Evolutionary conservation across 441 rosid species (phyloP).

Genomic region (Bruguiera hainesii): DNA sequence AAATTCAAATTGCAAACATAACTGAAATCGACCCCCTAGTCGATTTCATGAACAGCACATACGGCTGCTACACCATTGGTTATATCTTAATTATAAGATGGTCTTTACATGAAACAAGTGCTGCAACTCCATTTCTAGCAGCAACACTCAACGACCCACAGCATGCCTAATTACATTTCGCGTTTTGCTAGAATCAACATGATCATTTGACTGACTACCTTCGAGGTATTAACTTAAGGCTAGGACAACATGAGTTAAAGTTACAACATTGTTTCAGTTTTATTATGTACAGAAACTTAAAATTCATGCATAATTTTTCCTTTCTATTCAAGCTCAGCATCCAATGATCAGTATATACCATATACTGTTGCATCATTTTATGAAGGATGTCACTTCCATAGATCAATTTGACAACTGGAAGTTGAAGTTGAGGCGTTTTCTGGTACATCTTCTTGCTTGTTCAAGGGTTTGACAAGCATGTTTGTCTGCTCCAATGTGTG

Average conservation of each 20-base stretch:
- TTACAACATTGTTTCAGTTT: slow-evolving; percentile 21
- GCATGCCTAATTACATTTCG: slow-evolving; percentile 11
- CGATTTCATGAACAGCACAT: slow-evolving; percentile 24
- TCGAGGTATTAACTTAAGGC: slow-evolving; percentile 22
- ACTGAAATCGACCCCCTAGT: slow-evolving; percentile 16
- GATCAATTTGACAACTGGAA: slow-evolving; percentile 37
- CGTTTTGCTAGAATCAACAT: neutral
- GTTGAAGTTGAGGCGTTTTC: slow-evolving; percentile 37
- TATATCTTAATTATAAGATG: slow-evolving; percentile 11
- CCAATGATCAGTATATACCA: slow-evolving; percentile 32
- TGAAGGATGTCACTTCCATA: slow-evolving; percentile 45
- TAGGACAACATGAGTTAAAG: slow-evolving; percentile 25
- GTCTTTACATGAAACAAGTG: slow-evolving; percentile 18
- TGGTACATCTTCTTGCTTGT: slow-evolving; percentile 27
- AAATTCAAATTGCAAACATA: slow-evolving; percentile 17
- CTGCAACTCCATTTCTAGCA: slow-evolving; percentile 14
- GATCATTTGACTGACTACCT: slow-evolving; percentile 10
- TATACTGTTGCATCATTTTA: slow-evolving; percentile 13
- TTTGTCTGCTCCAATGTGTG: slow-evolving; percentile 25
- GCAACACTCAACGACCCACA: slow-evolving; percentile 1
- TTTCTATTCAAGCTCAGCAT: slow-evolving; percentile 20
- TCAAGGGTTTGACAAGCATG: slow-evolving; percentile 22
- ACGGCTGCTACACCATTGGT: slow-evolving; percentile 21
- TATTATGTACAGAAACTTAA: slow-evolving; percentile 45
- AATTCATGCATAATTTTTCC: slow-evolving; percentile 13